Evolutionary conservation across 2,329 filamentous ascomycete species (phyloP).

Genomic region (Aspergillus ruber): DNA sequence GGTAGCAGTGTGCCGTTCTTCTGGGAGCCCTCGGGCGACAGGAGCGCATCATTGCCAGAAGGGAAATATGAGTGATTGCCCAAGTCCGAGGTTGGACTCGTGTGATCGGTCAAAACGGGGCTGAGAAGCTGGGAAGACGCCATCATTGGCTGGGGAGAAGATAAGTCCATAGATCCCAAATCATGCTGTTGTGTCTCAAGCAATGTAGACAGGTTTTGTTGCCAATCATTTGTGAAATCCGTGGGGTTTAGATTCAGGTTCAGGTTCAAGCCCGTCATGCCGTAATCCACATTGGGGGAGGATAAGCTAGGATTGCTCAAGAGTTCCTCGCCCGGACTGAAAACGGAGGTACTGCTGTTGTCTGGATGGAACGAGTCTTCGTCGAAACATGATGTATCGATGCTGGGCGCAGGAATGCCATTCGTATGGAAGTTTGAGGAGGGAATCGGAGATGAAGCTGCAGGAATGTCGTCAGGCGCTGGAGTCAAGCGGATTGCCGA

Average conservation of each 20-base stretch:
- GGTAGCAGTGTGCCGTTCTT: constrained; percentile 11
- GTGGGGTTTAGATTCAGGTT: constrained; percentile 8
- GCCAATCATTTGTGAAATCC: constrained; percentile 7
- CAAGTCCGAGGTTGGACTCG: constrained; percentile 22
- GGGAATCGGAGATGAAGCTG: constrained; percentile 8
- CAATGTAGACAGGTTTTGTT: neutral
- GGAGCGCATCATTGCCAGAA: neutral
- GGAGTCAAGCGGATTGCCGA: constrained; percentile 27
- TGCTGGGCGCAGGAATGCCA: constrained; percentile 4
- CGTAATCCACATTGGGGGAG: constrained; percentile 18
- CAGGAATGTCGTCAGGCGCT: constrained; percentile 8
- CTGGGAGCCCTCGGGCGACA: neutral
- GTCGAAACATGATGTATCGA: constrained; percentile 1
- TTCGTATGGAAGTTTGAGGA: constrained; percentile 3
- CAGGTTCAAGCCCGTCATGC: constrained; percentile 14
- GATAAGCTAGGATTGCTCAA: constrained; percentile 22
- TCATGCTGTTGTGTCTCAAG: constrained; percentile 1
- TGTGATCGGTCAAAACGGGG: constrained; percentile 24
- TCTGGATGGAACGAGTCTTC: constrained; percentile 3
- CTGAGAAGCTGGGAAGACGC: constrained; percentile 26
- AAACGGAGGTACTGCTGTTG: constrained; percentile 17
- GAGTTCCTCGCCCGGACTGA: constrained; percentile 24
- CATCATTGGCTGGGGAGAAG: neutral
- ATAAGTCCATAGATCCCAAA: neutral
- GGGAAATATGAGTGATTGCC: constrained; percentile 2